Base-by-base conservation (phyloP, 2,329 filamentous ascomycete species). In the Fusarium nodosum region DNA sequence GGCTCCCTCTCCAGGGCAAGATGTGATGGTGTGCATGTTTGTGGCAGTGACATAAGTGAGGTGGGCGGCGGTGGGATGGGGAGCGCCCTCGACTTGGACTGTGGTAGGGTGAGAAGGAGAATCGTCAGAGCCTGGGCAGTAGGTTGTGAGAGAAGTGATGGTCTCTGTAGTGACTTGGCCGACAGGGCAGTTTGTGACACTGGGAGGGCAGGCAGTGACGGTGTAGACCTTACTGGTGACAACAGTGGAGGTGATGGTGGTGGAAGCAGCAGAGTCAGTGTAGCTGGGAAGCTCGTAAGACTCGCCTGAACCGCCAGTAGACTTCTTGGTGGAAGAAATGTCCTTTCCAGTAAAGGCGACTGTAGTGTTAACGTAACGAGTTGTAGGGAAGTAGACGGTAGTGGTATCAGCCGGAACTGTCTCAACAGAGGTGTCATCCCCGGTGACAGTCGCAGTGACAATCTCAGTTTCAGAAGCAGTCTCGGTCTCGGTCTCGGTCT, bases 21-120 rank as follows among this genome's bases (percentile, higher is more conserved):
- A 83, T 74, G 85, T 88, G 80, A 88, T 80, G 77, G 86, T 89
- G 73, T 85, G 80, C 75, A 86, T 81, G 73, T 82, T 82, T 67
- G 86, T 88, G 72, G 82, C 78, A 80, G 83, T 87, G 79, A 87
- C 77, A 73, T 84, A 79, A 55, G 81, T 39, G 9, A 59, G 33
- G 7, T 67, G 70, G 0, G 39, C 57, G 31, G 63, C 65, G 24
- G 71, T 68, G 1, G 66, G 57, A 3, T 51, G 39, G 12, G 65
- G 64, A 12, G 57, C 55, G 5, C 38, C 28, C 31, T 62, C 38
- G 20, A 39, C 41, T 9, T 31, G 7, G 44, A 22, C 44, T 15
- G 44, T 46, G n/a, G 44, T n/a, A 31, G 18, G 28, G 20, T 50
- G 39, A n/a, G 26, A 44, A 3, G 52, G 36, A 2, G 67, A 53